Percentiles rank a stretch among this genome's conserved stretches.
These are phyloP conservation scores for Marasmius oreades DNA, from an alignment of 1,284 basidiomycete genomes.

Conservation along the genomic window DNA sequence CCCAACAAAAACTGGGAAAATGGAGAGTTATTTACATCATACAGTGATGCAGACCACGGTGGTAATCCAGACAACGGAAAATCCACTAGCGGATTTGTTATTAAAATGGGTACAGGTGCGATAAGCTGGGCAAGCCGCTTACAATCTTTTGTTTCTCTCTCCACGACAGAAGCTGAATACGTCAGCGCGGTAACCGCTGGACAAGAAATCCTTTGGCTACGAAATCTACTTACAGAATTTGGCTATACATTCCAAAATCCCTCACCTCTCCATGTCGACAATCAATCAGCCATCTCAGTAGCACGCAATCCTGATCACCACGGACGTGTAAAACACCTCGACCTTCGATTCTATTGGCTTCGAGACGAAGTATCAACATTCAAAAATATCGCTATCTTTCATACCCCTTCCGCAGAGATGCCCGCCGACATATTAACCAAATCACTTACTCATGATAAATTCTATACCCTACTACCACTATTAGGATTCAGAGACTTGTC, in stretches of 20 bases:
- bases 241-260: too few relatives aligned
- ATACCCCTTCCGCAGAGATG: slow-evolving; percentile 19
- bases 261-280: too few relatives aligned
- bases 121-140: slow-evolving; percentile 35
- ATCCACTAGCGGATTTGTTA: too few relatives aligned
- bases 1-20: neutral
- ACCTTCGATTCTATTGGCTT: slow-evolving; percentile 30
- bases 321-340: slow-evolving; percentile 34
- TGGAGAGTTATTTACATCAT: neutral
- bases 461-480: neutral
- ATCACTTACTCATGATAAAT: slow-evolving; percentile 12
- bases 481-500: neutral
- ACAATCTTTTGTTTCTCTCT: slow-evolving; percentile 34
- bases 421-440: slow-evolving; percentile 31
- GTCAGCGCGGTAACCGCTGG: too few relatives aligned
- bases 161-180: too few relatives aligned
- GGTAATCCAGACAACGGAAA: too few relatives aligned
- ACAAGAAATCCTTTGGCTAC: too few relatives aligned
- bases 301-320: slow-evolving; percentile 15
- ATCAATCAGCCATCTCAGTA: slow-evolving; percentile 8
- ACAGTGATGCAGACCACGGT: too few relatives aligned
- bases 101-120: too few relatives aligned
- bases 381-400: slow-evolving; percentile 14
- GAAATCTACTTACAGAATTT: too few relatives aligned
- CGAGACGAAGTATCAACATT: slow-evolving; percentile 26